Evolutionary conservation across 345 rosid genomes (phyloP).

Genomic region (Camelina neglecta): DNA sequence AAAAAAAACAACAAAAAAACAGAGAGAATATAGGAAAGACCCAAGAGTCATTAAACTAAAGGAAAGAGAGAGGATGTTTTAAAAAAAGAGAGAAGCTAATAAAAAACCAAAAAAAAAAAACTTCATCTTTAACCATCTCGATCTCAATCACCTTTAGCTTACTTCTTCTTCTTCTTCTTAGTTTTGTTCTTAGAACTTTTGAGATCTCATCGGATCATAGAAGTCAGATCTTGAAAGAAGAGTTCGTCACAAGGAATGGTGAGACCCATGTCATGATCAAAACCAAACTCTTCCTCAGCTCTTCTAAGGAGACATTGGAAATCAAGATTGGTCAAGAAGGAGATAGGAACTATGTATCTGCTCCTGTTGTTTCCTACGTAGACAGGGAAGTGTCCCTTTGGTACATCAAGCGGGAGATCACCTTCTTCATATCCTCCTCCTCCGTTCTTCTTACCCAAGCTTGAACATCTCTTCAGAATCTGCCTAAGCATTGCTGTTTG

Average conservation of each 20-base stretch:
- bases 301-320: conserved; percentile 70
- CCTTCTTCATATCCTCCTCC: conserved; percentile 42
- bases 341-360: conserved; percentile 73
- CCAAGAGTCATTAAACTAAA: conserved; percentile 12
- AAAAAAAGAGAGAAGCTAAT: conserved; percentile 17
- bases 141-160: conserved; percentile 27
- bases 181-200: neutral
- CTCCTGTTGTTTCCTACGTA: conserved; percentile 74
- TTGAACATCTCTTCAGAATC: conserved; percentile 69
- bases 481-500: conserved; percentile 61
- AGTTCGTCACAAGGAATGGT: conserved; percentile 83
- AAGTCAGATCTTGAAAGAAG: conserved; percentile 71
- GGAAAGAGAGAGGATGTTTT: conserved; percentile 30
- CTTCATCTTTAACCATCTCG: conserved; percentile 40
- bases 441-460: conserved; percentile 57
- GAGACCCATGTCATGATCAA: conserved; percentile 80
- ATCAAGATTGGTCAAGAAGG: conserved; percentile 64
- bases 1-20: neutral
- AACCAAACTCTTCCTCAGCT: conserved; percentile 90
- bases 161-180: neutral
- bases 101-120: neutral
- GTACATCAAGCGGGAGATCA: conserved; percentile 67
- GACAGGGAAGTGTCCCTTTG: conserved; percentile 82
- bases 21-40: conserved; percentile 9
- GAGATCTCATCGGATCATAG: conserved; percentile 49